A percentile compares a stretch with the other conserved stretches of the same genome.
Conservation (phyloP, 2,329 filamentous ascomycete species). For the Penicillium paneum region DNA sequence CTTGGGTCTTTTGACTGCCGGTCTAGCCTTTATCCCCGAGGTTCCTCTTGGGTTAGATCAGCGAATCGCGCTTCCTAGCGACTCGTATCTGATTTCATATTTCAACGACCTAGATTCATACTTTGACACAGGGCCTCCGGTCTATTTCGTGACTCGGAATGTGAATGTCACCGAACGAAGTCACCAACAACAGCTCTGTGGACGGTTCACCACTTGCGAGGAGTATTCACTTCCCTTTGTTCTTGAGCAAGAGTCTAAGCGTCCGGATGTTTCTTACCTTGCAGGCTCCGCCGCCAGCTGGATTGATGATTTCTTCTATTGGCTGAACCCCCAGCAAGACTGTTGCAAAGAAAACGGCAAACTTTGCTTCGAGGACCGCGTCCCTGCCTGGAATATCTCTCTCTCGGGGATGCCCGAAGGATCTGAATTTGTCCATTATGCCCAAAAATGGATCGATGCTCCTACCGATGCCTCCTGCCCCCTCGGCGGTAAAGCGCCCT, state of each 20-base stretch:
- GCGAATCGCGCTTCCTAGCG: conserved; percentile 86
- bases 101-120: conserved; percentile 96
- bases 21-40: conserved; percentile 76
- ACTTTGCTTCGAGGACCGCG: conserved; percentile 73
- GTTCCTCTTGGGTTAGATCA: conserved; percentile 89
- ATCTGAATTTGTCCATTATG: conserved; percentile 83
- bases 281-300: conserved; percentile 86
- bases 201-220: conserved; percentile 85
- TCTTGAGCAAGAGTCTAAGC: conserved; percentile 89
- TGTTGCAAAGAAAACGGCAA: conserved; percentile 69
- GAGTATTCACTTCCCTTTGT: conserved; percentile 81
- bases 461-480: conserved; percentile 83
- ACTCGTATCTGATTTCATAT: conserved; percentile 91
- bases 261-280: conserved; percentile 82
- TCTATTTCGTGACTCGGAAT: conserved; percentile 88
- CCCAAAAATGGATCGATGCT: conserved; percentile 75
- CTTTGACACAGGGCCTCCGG: conserved; percentile 83
- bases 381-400: conserved; percentile 84
- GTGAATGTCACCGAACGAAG: conserved; percentile 72
- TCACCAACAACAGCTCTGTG: conserved; percentile 83
- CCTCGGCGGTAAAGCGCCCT: conserved; percentile 81
- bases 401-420: conserved; percentile 89
- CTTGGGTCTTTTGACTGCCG: conserved; percentile 80
- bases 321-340: conserved; percentile 85
- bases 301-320: conserved; percentile 95